These are phyloP conservation scores for Corchorus olitorius DNA, from an alignment of 345 rosid genomes.

Conservation along the genomic window DNA sequence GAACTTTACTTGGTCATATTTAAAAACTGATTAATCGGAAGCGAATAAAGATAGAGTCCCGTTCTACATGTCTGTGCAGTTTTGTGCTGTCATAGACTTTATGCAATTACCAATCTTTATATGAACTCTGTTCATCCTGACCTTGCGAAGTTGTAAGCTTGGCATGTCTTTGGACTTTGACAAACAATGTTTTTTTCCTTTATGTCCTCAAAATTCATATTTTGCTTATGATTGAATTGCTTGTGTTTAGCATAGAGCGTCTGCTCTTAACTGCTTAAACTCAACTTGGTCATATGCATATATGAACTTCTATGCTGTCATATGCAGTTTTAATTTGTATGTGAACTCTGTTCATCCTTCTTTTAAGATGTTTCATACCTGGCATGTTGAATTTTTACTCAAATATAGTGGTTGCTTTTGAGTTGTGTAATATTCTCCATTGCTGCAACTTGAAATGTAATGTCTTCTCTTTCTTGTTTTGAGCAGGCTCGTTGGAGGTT, in stretches of 20 bases:
- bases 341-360: too few species aligned
- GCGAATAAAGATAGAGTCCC: too few species aligned
- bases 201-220: not conserved
- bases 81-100: not conserved
- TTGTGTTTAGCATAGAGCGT: not conserved
- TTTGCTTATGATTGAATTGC: not conserved
- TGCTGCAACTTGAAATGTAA: conserved; percentile 15
- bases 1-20: conserved; percentile 8
- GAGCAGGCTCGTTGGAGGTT: conserved; percentile 79
- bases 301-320: too few species aligned
- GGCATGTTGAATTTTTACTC: not conserved
- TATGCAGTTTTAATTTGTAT: too few species aligned
- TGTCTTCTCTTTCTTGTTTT: conserved; percentile 11
- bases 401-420: not conserved
- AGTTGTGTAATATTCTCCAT: not conserved
- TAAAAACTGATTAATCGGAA: too few species aligned
- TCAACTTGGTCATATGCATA: too few species aligned
- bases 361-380: too few species aligned
- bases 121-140: not conserved
- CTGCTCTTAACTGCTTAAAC: too few species aligned
- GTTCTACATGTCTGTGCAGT: not conserved
- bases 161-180: not conserved
- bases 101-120: not conserved
- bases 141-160: not conserved
- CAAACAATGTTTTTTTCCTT: not conserved